Conservation (phyloP, 2,329 filamentous ascomycete species). For the Emergomyces africanus region DNA sequence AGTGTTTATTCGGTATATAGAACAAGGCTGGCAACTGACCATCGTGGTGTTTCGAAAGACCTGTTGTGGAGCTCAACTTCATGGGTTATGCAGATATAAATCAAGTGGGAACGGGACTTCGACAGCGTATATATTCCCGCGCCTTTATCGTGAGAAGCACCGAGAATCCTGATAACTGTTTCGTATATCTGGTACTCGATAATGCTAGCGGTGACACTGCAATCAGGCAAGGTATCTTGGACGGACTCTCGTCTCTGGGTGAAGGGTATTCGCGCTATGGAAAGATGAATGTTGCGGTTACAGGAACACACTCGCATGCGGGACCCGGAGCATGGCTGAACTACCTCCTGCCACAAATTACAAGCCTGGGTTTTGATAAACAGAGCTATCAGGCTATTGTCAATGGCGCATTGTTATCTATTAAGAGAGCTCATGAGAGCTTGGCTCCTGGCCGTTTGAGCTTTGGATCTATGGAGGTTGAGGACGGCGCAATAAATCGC, state of each 20-base stretch:
- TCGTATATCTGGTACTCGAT: slow-evolving; percentile 81
- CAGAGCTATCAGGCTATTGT: slow-evolving; percentile 86
- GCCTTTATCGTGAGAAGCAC: slow-evolving; percentile 74
- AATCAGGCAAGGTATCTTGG: slow-evolving; percentile 71
- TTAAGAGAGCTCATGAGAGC: slow-evolving; percentile 64
- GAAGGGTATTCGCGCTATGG: slow-evolving; percentile 61
- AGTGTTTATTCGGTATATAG: slow-evolving; percentile 3
- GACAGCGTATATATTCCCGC: slow-evolving; percentile 77
- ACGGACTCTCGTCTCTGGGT: slow-evolving; percentile 58
- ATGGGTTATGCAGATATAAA: slow-evolving; percentile 84
- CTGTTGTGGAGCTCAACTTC: slow-evolving; percentile 79
- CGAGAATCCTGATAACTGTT: slow-evolving; percentile 53
- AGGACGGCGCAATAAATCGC: slow-evolving; percentile 74
- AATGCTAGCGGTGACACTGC: slow-evolving; percentile 82
- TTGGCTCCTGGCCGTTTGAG: slow-evolving; percentile 58
- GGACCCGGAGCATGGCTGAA: slow-evolving; percentile 91
- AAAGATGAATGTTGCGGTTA: slow-evolving; percentile 73
- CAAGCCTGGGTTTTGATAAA: slow-evolving; percentile 70
- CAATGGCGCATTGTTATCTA: slow-evolving; percentile 68
- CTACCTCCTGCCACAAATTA: slow-evolving; percentile 84
- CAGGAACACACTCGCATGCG: slow-evolving; percentile 85
- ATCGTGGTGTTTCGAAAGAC: slow-evolving; percentile 35
- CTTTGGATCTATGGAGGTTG: slow-evolving; percentile 55
- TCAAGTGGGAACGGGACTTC: slow-evolving; percentile 70
- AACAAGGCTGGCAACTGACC: not conserved